A percentile compares a stretch with the other conserved stretches of the same genome.
Conservation (phyloP, 345 rosid species). For the Pseudoturritis turrita region DNA sequence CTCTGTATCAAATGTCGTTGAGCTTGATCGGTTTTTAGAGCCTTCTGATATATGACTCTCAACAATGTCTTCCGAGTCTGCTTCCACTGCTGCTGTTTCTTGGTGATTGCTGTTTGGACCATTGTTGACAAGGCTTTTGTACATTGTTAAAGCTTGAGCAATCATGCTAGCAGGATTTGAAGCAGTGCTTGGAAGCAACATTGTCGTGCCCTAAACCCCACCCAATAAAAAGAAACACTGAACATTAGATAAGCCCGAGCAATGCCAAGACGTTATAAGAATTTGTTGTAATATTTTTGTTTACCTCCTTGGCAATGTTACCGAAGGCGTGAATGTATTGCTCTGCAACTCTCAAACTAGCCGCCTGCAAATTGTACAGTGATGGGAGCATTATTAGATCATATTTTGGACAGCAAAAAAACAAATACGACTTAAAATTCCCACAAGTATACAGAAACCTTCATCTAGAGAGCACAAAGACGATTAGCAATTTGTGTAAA, state of each 20-base stretch:
- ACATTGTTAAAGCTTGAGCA: slow-evolving; percentile 78
- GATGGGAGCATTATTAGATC: neutral
- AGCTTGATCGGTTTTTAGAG: slow-evolving; percentile 24
- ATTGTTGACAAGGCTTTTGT: slow-evolving; percentile 56
- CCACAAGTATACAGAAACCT: neutral
- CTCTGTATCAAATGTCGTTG: slow-evolving; percentile 16
- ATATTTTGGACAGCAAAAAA: neutral
- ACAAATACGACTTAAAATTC: neutral
- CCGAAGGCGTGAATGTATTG: slow-evolving; percentile 82
- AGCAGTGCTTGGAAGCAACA: slow-evolving; percentile 76
- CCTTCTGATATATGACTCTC: slow-evolving; percentile 28
- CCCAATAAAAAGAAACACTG: neutral
- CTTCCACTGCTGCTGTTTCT: slow-evolving; percentile 18
- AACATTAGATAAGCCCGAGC: neutral
- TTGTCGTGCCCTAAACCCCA: slow-evolving; percentile 67
- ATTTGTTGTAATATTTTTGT: neutral
- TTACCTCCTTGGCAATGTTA: slow-evolving; percentile 93
- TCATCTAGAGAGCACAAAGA: neutral
- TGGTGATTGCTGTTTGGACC: slow-evolving; percentile 27
- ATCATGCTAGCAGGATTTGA: slow-evolving; percentile 68
- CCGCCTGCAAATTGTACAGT: slow-evolving; percentile 58
- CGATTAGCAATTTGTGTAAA: neutral
- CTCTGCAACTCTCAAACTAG: slow-evolving; percentile 77
- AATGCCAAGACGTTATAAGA: neutral
- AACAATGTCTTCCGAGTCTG: slow-evolving; percentile 16